Percentiles rank a stretch among this genome's conserved stretches.
Conservation (phyloP, 2,329 filamentous ascomycete genomes). For the Talaromyces sp. region DNA sequence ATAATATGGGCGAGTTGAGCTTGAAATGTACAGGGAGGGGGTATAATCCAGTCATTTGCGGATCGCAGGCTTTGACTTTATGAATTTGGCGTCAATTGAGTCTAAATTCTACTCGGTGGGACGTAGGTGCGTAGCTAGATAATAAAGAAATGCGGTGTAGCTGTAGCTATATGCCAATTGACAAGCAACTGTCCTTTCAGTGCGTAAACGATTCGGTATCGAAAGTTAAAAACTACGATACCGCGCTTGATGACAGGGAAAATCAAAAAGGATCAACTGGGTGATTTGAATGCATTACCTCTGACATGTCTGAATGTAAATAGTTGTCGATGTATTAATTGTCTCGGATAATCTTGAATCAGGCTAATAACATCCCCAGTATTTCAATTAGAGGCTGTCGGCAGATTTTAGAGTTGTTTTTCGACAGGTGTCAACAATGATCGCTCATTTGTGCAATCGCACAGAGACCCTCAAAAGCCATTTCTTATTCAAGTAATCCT, state of each 20-base stretch:
- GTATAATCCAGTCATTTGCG: no score
- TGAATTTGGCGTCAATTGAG: no score
- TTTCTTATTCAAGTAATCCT: neutral
- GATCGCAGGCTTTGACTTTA: no score
- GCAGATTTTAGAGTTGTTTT: neutral
- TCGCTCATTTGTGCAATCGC: neutral
- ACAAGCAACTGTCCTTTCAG: neutral
- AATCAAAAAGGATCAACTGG: neutral
- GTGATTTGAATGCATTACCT: neutral
- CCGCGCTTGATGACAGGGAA: neutral
- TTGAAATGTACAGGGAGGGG: no score
- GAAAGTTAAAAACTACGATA: neutral
- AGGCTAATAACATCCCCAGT: neutral
- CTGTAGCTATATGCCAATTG: neutral
- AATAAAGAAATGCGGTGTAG: neutral
- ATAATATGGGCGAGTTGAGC: no score
- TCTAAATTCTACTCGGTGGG: no score
- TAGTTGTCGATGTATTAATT: neutral
- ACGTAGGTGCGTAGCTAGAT: no score
- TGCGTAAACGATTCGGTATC: neutral
- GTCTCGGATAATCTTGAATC: neutral
- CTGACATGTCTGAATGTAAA: neutral
- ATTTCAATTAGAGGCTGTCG: neutral
- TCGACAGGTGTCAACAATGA: neutral
- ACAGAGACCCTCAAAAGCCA: neutral